A percentile compares a stretch with the other conserved stretches of the same genome.
Conservation (phyloP, 129 eudicot species). For the Saposhnikovia divaricata region DNA sequence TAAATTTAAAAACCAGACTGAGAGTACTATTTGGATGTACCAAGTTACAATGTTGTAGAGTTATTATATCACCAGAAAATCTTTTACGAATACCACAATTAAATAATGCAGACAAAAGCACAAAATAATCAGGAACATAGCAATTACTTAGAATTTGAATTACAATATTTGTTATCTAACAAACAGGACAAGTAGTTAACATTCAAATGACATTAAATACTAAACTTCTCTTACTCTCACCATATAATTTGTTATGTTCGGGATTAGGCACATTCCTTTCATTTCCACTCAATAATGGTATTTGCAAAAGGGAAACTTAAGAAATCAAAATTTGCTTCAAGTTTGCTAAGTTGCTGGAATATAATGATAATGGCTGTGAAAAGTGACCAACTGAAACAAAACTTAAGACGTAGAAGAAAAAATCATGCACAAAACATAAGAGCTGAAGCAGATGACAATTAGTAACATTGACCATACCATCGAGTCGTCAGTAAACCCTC, state of each 20-base stretch:
- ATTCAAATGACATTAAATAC: background rate
- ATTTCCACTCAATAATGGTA: background rate
- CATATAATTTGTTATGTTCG: background rate
- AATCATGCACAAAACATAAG: background rate
- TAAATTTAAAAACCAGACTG: background rate
- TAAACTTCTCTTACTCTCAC: background rate
- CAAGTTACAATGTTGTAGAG: background rate
- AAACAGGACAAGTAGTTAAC: background rate
- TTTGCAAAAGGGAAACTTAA: background rate
- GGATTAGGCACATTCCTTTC: background rate
- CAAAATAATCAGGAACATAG: background rate
- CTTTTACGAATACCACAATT: background rate
- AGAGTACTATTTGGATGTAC: background rate
- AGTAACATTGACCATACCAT: constrained; percentile 36
- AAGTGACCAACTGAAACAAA: background rate
- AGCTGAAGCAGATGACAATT: background rate
- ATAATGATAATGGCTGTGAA: background rate
- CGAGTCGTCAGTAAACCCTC: constrained; percentile 93
- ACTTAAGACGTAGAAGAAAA: background rate
- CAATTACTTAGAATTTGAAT: background rate
- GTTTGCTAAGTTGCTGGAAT: background rate
- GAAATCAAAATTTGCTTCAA: background rate
- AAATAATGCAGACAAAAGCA: background rate
- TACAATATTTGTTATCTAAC: background rate
- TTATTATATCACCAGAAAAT: background rate